These are phyloP conservation scores for Colletotrichum eleusines DNA, from an alignment of 2,329 filamentous ascomycete genomes.

Conservation along the genomic window DNA sequence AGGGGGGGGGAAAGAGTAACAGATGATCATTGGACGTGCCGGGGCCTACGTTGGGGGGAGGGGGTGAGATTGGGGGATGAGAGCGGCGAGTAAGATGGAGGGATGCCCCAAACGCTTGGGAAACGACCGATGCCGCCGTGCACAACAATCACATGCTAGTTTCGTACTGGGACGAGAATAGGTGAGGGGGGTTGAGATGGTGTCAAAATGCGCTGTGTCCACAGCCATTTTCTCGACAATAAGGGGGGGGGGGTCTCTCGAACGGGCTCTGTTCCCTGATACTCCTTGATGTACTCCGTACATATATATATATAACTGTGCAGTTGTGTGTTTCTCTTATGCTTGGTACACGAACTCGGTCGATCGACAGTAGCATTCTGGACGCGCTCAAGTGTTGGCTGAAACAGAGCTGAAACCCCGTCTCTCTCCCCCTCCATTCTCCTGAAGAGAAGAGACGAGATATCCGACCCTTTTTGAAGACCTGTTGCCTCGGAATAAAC, in stretches of 20 bases:
- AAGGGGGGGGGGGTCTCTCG: neutral
- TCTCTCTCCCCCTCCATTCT: too few species aligned
- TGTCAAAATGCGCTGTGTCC: conserved; percentile 20
- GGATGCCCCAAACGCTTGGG: conserved; percentile 2
- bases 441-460: conserved; percentile 11
- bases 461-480: conserved; percentile 4
- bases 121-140: neutral
- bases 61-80: too few species aligned
- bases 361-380: conserved; percentile 21
- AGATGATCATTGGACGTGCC: neutral
- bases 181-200: neutral
- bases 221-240: neutral
- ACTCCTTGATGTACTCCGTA: too few species aligned
- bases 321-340: neutral
- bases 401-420: conserved; percentile 39
- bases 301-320: conserved; percentile 13
- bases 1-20: neutral
- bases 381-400: conserved; percentile 26
- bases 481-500: neutral
- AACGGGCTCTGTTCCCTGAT: neutral
- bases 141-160: conserved; percentile 34
- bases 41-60: too few species aligned
- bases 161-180: neutral
- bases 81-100: neutral
- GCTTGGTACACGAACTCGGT: conserved; percentile 1